These are phyloP conservation scores for Metschnikowia koreensis DNA, from an alignment of 805 yeast species.

Conservation along the genomic window DNA sequence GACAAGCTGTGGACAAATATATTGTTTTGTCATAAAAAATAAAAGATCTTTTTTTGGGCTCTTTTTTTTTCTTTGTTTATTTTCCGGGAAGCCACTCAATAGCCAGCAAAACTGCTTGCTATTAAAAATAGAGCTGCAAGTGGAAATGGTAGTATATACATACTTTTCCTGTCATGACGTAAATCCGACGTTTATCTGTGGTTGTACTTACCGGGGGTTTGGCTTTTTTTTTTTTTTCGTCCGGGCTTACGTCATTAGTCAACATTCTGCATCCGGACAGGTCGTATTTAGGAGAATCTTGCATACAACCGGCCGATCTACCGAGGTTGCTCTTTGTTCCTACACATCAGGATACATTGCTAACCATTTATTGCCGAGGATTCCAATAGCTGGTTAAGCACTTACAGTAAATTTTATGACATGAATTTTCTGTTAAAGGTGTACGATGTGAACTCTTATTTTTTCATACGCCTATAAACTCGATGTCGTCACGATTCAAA, in stretches of 20 bases:
- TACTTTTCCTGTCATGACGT: conserved; percentile 24
- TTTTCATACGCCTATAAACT: too few species aligned
- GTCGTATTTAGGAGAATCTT: conserved; percentile 10
- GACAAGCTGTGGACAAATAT: conserved; percentile 8
- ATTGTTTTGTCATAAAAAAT: conserved; percentile 12
- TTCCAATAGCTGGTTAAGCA: neutral
- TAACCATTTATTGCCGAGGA: neutral
- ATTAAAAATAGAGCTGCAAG: neutral
- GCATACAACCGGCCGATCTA: conserved; percentile 4
- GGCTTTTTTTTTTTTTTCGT: conserved; percentile 8
- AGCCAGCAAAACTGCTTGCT: neutral
- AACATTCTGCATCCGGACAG: conserved; percentile 8
- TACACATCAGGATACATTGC: neutral
- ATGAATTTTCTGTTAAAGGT: too few species aligned
- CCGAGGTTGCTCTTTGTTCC: neutral
- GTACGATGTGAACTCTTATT: too few species aligned
- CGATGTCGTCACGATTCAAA: neutral
- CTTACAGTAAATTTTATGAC: too few species aligned
- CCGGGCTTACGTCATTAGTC: conserved; percentile 15
- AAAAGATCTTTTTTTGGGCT: neutral
- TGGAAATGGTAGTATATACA: conserved; percentile 9
- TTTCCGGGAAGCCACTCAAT: neutral
- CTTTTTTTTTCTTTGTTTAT: too few species aligned
- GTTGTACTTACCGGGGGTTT: neutral
- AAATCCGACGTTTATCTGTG: neutral